Evolutionary conservation across 768 basidiomycete genomes (phyloP), one percentile per base, ranked within the genome.

Genomic region (Tubosaeta brunneosetosa): DNA sequence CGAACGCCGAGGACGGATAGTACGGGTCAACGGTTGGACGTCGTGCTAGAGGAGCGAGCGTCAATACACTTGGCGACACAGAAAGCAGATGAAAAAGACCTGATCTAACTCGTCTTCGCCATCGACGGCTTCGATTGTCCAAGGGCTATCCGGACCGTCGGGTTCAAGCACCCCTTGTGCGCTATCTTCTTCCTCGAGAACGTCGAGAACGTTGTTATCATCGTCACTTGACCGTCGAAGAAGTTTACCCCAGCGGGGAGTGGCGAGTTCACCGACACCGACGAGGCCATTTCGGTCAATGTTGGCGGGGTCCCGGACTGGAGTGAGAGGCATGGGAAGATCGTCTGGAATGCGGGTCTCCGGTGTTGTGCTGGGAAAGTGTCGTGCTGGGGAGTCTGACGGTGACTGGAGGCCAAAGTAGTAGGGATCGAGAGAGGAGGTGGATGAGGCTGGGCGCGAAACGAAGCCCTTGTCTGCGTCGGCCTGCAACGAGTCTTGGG

Each of bases 191-290:
- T 73, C 67, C 19, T 57, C 53, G 4, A 64, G 58, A 33, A 66
- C 17, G 42, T 57, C 49, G 16, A 71, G 71, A 22, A 73, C 61
- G 5, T 71, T 55, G 27, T 75, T 67, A 5, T 78, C 71, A 36
- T 78, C 77, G 52, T 78, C 78, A 26, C 26, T 38, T 19, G 71
- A 67, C 48, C 68, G 77, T 58, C 69, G 67, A 33, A 73, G 69
- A 44, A 78, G 77, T 64, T 80, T 81, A 54, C 80, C 79, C 94
- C 94, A 99, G 55, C 94, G 82, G 44, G 97, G 97, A n/a, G 97
- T 99, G 17, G 93, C 76, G 31, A 98, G 81, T 71, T 99, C 97
- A 34, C 97, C 97, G 6, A 98, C 89, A 25, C 97, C 97, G 49
- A 98, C 83, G 37, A 98, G 82, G 34, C 84, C 88, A 16, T 83